Evolutionary conservation across 225 moss, liverwort and hornwort species (phyloP), one percentile per base, ranked within the genome.

Genomic region (Anthoceros angustus): DNA sequence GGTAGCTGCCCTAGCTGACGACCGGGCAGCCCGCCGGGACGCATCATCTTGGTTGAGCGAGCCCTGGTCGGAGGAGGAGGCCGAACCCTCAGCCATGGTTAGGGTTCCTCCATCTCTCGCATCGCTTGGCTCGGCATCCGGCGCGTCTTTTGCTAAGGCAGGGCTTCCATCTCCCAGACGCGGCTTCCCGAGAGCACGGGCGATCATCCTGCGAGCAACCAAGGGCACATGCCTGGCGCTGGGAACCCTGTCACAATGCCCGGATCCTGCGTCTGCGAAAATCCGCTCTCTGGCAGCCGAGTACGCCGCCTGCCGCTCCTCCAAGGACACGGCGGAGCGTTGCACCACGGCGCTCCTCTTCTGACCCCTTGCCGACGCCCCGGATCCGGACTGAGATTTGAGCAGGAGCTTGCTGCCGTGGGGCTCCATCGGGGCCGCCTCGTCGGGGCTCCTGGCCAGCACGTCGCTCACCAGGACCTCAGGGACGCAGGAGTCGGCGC

Each of bases 161-260:
- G 62, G 72, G 64, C 70, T 71, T 40, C 73, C 60, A 21, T 69
- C 63, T 71, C 85, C 67, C 66, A 78, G 72, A 77, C 70, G 76
- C 62, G 84, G 75, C 45, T 86, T 87, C 41, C 98, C 98, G 63
- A 98, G 65, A 73, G 98, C 98, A 75, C 92, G 98, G 25, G 98
- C 98, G 74, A 98, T 98, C 98, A 98, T 98, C 83, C 98, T 89
- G 71, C 98, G 89, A 62, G 98, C 98, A 64, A 92, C 98, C 39
- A 79, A 72, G 60, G 98, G 98, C 70, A 92, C 92, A 38, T 92
- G 82, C 69, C 83, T 82, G 43, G 87, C 75, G 50, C 76, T 82
- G 2, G 62, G 24, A 66, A 71, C 66, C 23, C 55, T 55, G 69
- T 75, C 76, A 61, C 82, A 77, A 6, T 74, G 62, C 26, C 76